phyloP scores from a whole-genome alignment of 306 rosid species.

The Boehmeria nivea region DNA sequence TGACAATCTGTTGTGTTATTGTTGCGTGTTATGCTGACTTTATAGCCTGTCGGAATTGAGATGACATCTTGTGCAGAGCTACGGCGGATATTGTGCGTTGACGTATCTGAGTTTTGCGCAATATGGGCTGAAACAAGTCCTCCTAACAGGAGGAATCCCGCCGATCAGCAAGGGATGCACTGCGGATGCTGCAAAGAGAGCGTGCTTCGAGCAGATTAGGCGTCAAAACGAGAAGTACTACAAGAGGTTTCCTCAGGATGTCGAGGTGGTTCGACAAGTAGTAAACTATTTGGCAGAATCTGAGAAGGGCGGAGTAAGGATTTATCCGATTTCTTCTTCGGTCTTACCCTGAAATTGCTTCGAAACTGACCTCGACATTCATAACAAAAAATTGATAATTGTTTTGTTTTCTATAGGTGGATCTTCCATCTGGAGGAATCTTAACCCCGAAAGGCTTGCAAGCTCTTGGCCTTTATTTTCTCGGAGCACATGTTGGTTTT shows the following conservation, averaged over 20 bases:
- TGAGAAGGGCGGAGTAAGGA: constrained; percentile 74
- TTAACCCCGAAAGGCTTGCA: constrained; percentile 88
- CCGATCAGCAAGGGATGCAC: constrained; percentile 69
- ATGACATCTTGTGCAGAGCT: constrained; percentile 63
- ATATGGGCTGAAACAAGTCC: constrained; percentile 71
- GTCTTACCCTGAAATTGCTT: too few relatives aligned
- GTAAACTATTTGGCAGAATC: constrained; percentile 64
- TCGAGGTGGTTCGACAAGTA: constrained; percentile 62
- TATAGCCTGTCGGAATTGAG: too few relatives aligned
- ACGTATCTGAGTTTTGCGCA: constrained; percentile 94
- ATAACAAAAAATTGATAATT: constrained; percentile 11
- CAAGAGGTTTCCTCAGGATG: constrained; percentile 85
- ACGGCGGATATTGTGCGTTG: constrained; percentile 87
- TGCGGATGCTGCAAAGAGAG: constrained; percentile 67
- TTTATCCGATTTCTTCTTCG: not conserved
- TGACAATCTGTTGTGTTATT: too few relatives aligned
- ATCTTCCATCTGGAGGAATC: constrained; percentile 94
- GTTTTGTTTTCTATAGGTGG: constrained; percentile 58
- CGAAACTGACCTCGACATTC: not conserved
- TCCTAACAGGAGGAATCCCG: constrained; percentile 93
- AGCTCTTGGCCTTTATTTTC: constrained; percentile 70
- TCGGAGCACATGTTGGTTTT: constrained; percentile 81
- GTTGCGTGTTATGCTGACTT: too few relatives aligned
- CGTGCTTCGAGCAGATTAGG: constrained; percentile 56
- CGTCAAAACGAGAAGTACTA: constrained; percentile 83